phyloP scores from a whole-genome alignment of 805 yeast genomes.

The Kazachstania africana region DNA sequence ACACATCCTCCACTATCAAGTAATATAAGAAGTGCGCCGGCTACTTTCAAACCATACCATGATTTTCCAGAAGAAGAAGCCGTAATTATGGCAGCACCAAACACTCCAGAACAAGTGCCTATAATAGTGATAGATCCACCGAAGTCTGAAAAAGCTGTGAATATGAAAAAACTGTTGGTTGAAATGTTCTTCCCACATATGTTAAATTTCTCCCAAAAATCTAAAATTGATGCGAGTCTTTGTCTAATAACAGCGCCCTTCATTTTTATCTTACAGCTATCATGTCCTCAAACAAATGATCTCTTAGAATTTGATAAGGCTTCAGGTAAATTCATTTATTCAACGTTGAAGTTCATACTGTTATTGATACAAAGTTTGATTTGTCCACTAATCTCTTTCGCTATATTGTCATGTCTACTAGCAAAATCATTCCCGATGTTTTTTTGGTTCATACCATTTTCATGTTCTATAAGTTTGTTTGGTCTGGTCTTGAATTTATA shows the following conservation, averaged over 20 bases:
- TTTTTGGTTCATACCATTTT: constrained; percentile 8
- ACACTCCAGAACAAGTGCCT: too few relatives aligned
- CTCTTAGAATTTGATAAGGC: constrained; percentile 16
- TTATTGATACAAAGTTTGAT: constrained; percentile 23
- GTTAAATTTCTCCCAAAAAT: constrained; percentile 16
- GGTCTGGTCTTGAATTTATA: constrained; percentile 7
- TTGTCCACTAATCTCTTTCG: constrained; percentile 21
- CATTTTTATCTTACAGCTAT: constrained; percentile 23
- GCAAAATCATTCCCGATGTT: constrained; percentile 4
- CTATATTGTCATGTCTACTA: constrained; percentile 13
- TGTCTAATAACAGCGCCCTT: constrained; percentile 27
- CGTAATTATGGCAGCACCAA: not conserved
- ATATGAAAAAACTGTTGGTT: constrained; percentile 1
- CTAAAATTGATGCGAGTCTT: constrained; percentile 17
- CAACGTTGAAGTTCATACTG: constrained; percentile 12
- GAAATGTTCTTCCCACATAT: constrained; percentile 26
- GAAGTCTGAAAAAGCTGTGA: not conserved
- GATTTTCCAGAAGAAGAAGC: constrained; percentile 10
- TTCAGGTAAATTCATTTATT: constrained; percentile 10
- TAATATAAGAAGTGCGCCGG: constrained; percentile 12
- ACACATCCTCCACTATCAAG: not conserved
- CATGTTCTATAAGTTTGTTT: constrained; percentile 5
- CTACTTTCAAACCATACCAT: constrained; percentile 14
- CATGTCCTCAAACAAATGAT: constrained; percentile 27
- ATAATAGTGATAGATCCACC: not conserved